Evolutionary conservation across 1,284 basidiomycete genomes (phyloP), one percentile per base, ranked within the genome.

Genomic region (Xerocomus nothofagi): DNA sequence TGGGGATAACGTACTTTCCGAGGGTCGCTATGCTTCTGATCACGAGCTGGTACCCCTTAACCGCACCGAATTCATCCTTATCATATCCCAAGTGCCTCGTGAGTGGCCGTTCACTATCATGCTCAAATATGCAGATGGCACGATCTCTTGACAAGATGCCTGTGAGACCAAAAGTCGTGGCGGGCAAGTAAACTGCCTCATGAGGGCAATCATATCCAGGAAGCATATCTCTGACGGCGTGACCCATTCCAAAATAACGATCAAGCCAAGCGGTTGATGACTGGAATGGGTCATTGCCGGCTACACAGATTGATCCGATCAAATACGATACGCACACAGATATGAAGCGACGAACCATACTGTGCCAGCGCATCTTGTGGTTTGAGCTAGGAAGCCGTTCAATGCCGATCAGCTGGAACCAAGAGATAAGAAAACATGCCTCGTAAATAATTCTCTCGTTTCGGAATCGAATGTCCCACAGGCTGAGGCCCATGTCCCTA

Each of bases 41-140:
- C 18, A 77, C 74, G 26, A 86, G 69, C 31, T 78, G 73, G 56
- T 82, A 84, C 2, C 80, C 81, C 58, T 78, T 82, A 6, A 80
- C 73, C 0, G 81, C 81, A 23, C 80, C 80, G 47, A 78, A 78
- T 57, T 81, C 80, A 26, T 74, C 73, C 43, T 74, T 67, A 37
- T 66, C 56, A 47, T 73, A 80, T 0, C 80, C 80, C 20, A 73
- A 73, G 60, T 86, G 84, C 23, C 84, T 66, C n/a, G 76, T 76
- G 39, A 85, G 68, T 10, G 85, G 82, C 21, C 75, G 73, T 4
- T 72, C 77, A 1, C 74, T 74, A 47, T 86, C 82, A 24, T 77
- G 75, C 60, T 86, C 84, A 49, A 85, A 86, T 34, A 86, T 66
- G 55, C 84, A 86, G 34, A 86, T 81, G 2, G 81, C 81, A 26